Evolutionary conservation across 2,329 filamentous ascomycete species (phyloP).

Genomic region (Calonectria pseudoreteaudii): DNA sequence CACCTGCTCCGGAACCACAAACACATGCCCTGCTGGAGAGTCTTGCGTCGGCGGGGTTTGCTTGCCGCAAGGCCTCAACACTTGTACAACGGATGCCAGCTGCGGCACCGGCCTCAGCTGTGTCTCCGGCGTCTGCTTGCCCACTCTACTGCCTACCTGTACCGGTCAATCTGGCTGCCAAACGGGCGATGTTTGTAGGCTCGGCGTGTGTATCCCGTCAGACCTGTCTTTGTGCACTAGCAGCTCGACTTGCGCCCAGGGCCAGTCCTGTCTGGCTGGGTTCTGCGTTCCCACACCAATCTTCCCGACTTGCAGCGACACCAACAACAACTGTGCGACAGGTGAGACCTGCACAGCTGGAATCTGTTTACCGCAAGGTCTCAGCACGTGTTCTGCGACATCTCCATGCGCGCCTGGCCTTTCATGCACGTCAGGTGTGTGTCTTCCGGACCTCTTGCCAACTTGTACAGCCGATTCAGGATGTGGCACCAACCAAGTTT

Average conservation of each 20-base stretch:
- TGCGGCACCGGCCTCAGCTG: neutral
- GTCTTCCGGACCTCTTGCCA: neutral
- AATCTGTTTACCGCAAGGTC: neutral
- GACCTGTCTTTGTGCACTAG: neutral
- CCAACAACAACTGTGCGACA: neutral
- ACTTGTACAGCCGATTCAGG: neutral
- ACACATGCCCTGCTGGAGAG: neutral
- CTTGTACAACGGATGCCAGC: neutral
- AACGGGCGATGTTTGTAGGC: neutral
- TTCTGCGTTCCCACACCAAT: neutral
- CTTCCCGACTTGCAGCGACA: neutral
- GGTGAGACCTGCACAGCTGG: neutral
- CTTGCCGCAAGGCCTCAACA: neutral
- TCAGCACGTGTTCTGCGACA: neutral
- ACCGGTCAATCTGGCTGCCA: neutral
- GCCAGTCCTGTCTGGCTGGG: neutral
- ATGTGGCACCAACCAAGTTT: neutral
- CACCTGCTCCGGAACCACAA: neutral
- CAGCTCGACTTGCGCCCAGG: neutral
- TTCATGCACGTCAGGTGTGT: conserved; percentile 1
- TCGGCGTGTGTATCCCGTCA: conserved; percentile 4
- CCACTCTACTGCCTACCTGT: neutral
- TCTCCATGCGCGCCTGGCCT: neutral
- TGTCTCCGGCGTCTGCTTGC: neutral
- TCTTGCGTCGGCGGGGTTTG: neutral